Evolutionary conservation across 495 filamentous ascomycete species (phyloP), one percentile per base, ranked within the genome.

Genomic region (Aspergillus ostianus): DNA sequence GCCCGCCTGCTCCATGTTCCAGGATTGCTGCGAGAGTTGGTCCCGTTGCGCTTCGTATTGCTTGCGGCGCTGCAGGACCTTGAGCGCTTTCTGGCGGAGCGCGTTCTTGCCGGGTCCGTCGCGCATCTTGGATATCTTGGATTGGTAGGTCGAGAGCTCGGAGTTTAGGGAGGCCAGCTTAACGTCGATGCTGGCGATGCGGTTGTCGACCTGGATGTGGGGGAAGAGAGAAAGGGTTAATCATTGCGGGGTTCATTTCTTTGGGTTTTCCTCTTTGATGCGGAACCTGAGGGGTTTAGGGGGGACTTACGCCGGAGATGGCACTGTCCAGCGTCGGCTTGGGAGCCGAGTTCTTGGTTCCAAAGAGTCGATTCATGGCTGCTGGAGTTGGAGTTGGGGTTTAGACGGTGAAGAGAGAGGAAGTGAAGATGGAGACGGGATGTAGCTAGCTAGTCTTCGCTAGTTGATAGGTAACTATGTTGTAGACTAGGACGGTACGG

Each of bases 1-100:
- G 72, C 90, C 90, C 6, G 94, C 94, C 71, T 98, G 94, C 73
- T 98, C 93, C 93, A 98, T 97, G 78, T 98, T 98, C 94, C 94
- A 98, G 13, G 89, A 90, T 73, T 98, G 94, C 64, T 89, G 85
- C 73, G 95, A 91, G 56, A 98, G 87, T 76, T 98, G 92, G 64
- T 98, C 93, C 18, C 92, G 89, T 78, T 98, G 93, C 10, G 81
- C 77, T 73, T 98, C 94, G 84, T 97, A 97, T 76, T 93, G 88
- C 69, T 96, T 96, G 30, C 95, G 90, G n/a, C 92, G 90, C 75
- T 96, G 92, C 2, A 98, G 87, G 18, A 98, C 87, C 66, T 97
- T 97, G 57, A 97, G 86, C 1, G 94, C 94, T 68, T 98, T 98
- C 70, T 95, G 87, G 64, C 93, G 93, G 30, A 99, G 82, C 8